phyloP scores from a whole-genome alignment of 768 basidiomycete species.

The Ramaria sp. region DNA sequence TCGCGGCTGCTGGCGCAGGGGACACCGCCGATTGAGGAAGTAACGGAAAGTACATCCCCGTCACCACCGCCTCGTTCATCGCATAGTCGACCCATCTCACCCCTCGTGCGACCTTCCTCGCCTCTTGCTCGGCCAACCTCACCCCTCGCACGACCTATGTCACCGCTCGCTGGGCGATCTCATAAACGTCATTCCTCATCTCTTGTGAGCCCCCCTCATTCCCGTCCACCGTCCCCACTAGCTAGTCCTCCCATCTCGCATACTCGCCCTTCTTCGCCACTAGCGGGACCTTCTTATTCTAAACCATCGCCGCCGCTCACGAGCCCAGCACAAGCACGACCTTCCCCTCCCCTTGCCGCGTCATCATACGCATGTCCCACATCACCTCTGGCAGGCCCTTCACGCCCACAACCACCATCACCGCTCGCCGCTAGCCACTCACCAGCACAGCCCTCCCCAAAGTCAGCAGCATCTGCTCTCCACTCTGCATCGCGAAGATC shows the following conservation, averaged over 20 bases:
- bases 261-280: constrained; percentile 1
- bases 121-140: not conserved
- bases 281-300: not conserved
- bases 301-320: not conserved
- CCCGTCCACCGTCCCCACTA: constrained; percentile 2
- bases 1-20: constrained; percentile 71
- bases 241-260: not conserved
- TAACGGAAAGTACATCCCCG: not conserved
- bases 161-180: constrained; percentile 20
- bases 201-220: not conserved
- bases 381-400: constrained; percentile 4
- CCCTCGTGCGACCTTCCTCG: not conserved
- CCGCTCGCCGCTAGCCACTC: not conserved
- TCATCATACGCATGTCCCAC: not conserved
- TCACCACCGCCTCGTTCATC: not conserved
- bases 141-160: not conserved
- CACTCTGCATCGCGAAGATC: constrained; percentile 3
- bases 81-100: not conserved
- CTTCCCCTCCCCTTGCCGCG: not conserved
- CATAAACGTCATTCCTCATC: not conserved
- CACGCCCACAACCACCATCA: not conserved
- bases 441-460: not conserved
- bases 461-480: not conserved
- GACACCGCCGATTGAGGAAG: constrained; percentile 1
- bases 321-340: not conserved